Evolutionary conservation across 2,329 filamentous ascomycete species (phyloP), one percentile per base, ranked within the genome.

Genomic region (Trichoderma atrobrunneum): DNA sequence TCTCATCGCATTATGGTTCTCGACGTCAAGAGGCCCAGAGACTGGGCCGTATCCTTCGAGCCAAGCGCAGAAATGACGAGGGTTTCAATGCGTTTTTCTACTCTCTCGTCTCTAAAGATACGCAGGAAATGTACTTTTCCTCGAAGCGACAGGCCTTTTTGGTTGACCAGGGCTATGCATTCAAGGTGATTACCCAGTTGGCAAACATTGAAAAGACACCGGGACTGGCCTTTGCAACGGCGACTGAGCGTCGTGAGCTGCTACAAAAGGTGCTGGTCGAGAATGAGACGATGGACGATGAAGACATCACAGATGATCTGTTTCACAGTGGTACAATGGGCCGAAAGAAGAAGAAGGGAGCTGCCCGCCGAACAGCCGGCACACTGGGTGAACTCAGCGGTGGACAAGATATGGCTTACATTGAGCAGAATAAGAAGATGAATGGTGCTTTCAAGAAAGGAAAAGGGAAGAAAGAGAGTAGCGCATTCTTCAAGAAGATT

Each of bases 71-170:
- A 80, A 98, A 98, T 77, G 96, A 99, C 77, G 96, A 98, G 81
- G 96, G 96, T 8, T 99, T 99, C 82, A 99, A 99, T 79, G 96
- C 96, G 0, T 99, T 98, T 82, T 99, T 99, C 85, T 99, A 99
- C 83, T 97, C 94, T 0, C 88, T 99, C 1, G 96, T 99, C 4
- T 97, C 93, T 7, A 98, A 98, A 81, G 96, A 99, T 79, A 99
- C 96, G 0, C 92, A 95, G 74, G 96, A 99, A 81, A 98, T 99
- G 95, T 96, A 91, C 80, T 99, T 97, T 81, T 98, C 95, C 0
- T 95, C 94, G 5, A 98, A 98, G 82, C 89, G 96, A 11, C 96
- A 99, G 82, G 95, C 96, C 1, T 99, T 99, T 84, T 86, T 99
- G 1, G 95, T 99, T 26, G 96, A 99, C 76, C 96, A 99, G 82